A percentile compares a stretch with the other conserved stretches of the same genome.
phyloP scores from a whole-genome alignment of 192 early-diverging fungal species.

The Pecoramyces ruminantium region DNA sequence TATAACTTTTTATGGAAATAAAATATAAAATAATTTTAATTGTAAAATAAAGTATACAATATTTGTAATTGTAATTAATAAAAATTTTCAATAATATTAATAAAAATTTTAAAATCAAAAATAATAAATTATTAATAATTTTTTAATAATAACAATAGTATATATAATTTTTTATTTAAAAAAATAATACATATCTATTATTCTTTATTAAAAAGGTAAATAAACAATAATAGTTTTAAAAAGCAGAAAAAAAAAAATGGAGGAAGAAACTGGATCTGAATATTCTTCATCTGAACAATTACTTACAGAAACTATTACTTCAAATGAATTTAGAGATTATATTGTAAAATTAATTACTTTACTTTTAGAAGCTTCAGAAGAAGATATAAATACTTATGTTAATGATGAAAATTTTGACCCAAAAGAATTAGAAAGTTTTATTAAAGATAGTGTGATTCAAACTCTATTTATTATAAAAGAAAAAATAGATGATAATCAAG shows the following conservation, averaged over 20 bases:
- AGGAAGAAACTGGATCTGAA: background rate
- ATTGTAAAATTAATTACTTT: background rate
- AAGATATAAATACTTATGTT: background rate
- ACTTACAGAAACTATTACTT: background rate
- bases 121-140: too few relatives aligned
- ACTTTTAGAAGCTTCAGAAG: background rate
- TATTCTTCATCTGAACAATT: background rate
- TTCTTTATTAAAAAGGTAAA: too few relatives aligned
- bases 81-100: too few relatives aligned
- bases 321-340: background rate
- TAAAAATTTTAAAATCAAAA: too few relatives aligned
- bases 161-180: too few relatives aligned
- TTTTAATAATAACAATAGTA: too few relatives aligned
- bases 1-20: too few relatives aligned
- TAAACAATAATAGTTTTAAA: too few relatives aligned
- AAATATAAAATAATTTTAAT: too few relatives aligned
- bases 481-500: background rate
- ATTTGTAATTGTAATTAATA: too few relatives aligned
- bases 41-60: too few relatives aligned
- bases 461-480: background rate
- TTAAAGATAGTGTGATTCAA: background rate
- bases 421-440: background rate
- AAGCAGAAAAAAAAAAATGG: background rate
- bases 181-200: too few relatives aligned
- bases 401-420: background rate